phyloP scores from a whole-genome alignment of 352 stramenopile species.

The Elongisporangium senticosum region DNA sequence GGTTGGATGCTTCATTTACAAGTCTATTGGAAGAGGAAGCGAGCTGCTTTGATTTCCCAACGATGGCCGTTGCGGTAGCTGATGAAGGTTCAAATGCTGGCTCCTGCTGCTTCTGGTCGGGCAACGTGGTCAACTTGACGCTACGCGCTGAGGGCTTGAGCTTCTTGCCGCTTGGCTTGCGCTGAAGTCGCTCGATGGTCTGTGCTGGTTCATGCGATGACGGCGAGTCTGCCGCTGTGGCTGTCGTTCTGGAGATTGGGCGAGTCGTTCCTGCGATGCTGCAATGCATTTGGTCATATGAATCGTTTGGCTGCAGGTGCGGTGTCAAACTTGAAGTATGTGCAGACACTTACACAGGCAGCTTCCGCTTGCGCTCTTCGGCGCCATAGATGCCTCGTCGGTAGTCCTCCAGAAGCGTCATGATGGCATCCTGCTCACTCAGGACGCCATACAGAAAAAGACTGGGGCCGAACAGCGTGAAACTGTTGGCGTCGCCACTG shows the following conservation, averaged over 20 bases:
- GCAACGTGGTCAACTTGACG: constrained; percentile 19
- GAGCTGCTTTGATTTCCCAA: not conserved
- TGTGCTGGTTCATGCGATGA: constrained; percentile 1
- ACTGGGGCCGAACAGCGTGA: not conserved
- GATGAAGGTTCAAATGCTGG: not conserved
- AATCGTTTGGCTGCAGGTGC: not conserved
- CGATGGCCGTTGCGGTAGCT: not conserved
- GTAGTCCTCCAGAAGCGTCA: constrained; percentile 70
- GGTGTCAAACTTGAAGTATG: not conserved
- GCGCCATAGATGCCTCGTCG: constrained; percentile 40
- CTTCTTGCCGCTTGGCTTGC: constrained; percentile 8
- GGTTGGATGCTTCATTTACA: constrained; percentile 15
- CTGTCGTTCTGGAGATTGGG: not conserved
- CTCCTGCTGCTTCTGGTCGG: constrained; percentile 6
- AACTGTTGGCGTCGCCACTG: not conserved
- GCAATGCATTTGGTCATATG: not conserved
- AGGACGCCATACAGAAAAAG: not conserved
- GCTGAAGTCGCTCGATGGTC: not conserved
- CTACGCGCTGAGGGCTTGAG: constrained; percentile 6
- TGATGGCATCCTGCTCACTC: constrained; percentile 6
- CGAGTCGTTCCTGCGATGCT: not conserved
- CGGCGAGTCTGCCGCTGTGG: constrained; percentile 7
- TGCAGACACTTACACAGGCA: constrained; percentile 31
- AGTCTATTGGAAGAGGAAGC: not conserved
- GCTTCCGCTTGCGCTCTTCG: constrained; percentile 22